Conservation (phyloP, 2,329 filamentous ascomycete species). For the Aspergillus hortae region DNA sequence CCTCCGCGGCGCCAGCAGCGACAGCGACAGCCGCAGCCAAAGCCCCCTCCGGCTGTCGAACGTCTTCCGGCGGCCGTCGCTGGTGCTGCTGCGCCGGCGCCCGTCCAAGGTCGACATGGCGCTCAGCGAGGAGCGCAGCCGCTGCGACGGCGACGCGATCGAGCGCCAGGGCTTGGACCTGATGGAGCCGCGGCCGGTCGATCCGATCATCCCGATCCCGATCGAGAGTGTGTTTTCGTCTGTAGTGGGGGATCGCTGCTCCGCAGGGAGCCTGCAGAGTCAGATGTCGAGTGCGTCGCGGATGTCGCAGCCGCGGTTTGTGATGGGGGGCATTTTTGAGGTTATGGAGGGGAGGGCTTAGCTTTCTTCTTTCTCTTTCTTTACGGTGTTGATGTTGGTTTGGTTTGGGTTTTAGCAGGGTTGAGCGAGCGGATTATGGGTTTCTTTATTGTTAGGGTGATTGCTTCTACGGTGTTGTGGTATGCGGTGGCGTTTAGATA, state of each 20-base stretch:
- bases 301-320: constrained; percentile 32
- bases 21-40: constrained; percentile 19
- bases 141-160: constrained; percentile 35
- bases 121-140: constrained; percentile 40
- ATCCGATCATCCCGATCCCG: constrained; percentile 24
- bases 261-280: constrained; percentile 2
- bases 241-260: constrained; percentile 7
- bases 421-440: neutral
- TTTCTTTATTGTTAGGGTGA: too few relatives aligned
- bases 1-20: constrained; percentile 18
- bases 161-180: constrained; percentile 41
- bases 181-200: constrained; percentile 44
- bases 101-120: constrained; percentile 44
- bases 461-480: too few relatives aligned
- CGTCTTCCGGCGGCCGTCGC: constrained; percentile 27
- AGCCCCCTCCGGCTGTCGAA: constrained; percentile 27
- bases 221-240: constrained; percentile 20
- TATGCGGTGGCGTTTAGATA: too few relatives aligned
- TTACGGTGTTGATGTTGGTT: neutral
- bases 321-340: constrained; percentile 48
- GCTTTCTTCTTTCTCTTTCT: constrained; percentile 1
- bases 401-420: neutral
- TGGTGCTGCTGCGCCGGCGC: constrained; percentile 36
- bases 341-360: constrained; percentile 43
- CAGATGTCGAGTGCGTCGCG: constrained; percentile 3